Evolutionary conservation across 495 filamentous ascomycete genomes (phyloP).

Genomic region (Lasiosphaeria hispida): DNA sequence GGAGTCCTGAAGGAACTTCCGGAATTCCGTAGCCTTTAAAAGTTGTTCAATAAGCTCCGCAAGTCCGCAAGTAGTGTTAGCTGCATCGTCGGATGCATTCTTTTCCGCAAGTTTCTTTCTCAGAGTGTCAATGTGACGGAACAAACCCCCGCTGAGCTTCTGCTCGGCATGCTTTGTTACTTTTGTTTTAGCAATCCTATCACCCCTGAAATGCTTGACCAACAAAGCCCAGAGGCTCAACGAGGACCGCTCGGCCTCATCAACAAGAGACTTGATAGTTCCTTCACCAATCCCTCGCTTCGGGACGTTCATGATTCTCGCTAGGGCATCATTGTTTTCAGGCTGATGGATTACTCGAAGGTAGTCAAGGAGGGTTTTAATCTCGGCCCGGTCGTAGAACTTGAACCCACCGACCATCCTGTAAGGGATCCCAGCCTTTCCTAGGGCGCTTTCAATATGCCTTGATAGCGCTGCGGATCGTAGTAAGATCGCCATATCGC

Average conservation of each 20-base stretch:
- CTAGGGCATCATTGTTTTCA: slow-evolving; percentile 82
- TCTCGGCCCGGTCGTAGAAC: slow-evolving; percentile 91
- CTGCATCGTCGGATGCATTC: slow-evolving; percentile 21
- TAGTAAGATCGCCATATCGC: slow-evolving; percentile 83
- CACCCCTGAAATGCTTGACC: slow-evolving; percentile 66
- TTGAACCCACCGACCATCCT: slow-evolving; percentile 87
- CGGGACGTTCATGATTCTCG: slow-evolving; percentile 83
- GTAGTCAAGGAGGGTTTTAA: slow-evolving; percentile 89
- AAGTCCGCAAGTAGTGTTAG: slow-evolving; percentile 47
- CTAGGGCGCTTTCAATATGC: slow-evolving; percentile 78
- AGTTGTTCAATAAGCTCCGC: slow-evolving; percentile 72
- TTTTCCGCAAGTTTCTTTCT: slow-evolving; percentile 55
- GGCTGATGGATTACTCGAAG: slow-evolving; percentile 82
- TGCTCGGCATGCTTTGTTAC: slow-evolving; percentile 67
- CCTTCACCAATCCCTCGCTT: slow-evolving; percentile 77
- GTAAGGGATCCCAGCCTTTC: slow-evolving; percentile 84
- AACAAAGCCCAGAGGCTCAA: slow-evolving; percentile 75
- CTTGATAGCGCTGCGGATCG: slow-evolving; percentile 81
- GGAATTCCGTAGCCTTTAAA: slow-evolving; percentile 68
- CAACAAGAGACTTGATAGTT: slow-evolving; percentile 68
- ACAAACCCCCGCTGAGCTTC: slow-evolving; percentile 38
- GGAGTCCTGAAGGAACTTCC: slow-evolving; percentile 65
- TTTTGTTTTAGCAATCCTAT: slow-evolving; percentile 61
- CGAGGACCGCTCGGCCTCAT: slow-evolving; percentile 68
- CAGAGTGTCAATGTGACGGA: slow-evolving; percentile 57